Conservation (phyloP, 495 filamentous ascomycete genomes). For the Penicillium riverlandense region DNA sequence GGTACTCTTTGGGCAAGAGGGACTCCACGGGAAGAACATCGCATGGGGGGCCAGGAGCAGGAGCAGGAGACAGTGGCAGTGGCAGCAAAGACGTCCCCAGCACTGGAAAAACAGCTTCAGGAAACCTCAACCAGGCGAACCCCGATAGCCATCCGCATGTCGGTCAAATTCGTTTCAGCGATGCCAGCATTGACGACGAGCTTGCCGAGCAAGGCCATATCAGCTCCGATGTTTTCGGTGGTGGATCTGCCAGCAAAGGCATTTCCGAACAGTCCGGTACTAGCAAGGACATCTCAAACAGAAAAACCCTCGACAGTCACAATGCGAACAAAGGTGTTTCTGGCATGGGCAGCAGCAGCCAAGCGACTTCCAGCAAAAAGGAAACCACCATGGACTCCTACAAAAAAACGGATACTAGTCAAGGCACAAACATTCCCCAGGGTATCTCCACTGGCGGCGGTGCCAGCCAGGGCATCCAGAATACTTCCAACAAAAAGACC, state of each 20-base stretch:
- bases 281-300: neutral
- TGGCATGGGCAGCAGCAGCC: neutral
- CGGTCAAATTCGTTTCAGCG: neutral
- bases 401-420: too few relatives aligned
- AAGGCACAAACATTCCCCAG: too few relatives aligned
- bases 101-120: too few relatives aligned
- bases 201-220: constrained; percentile 5
- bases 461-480: neutral
- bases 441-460: too few relatives aligned
- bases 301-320: neutral
- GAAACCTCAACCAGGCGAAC: too few relatives aligned
- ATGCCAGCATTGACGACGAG: constrained; percentile 2
- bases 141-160: neutral
- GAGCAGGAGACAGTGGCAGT: neutral
- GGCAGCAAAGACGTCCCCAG: too few relatives aligned
- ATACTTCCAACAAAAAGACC: neutral
- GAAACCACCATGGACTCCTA: too few relatives aligned
- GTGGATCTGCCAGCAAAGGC: neutral
- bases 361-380: too few relatives aligned
- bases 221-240: constrained; percentile 9
- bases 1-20: constrained; percentile 5
- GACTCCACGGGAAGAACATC: neutral
- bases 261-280: neutral
- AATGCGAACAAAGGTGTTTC: neutral
- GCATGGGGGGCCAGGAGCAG: neutral